phyloP scores from a whole-genome alignment of 371 early-diverging fungal genomes.

The Zopfochytrium polystomum region DNA sequence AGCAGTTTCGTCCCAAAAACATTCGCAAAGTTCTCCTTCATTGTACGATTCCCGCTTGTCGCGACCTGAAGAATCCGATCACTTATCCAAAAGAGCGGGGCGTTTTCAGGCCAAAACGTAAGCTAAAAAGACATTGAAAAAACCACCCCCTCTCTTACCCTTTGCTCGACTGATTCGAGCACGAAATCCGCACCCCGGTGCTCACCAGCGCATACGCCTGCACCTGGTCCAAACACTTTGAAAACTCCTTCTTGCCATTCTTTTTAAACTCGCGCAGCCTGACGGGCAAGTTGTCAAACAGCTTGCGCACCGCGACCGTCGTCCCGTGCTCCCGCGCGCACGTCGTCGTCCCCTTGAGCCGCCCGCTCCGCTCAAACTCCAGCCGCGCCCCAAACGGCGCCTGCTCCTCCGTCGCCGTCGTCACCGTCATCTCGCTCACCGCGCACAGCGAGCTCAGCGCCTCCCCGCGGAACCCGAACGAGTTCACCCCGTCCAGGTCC shows the following conservation, averaged over 20 bases:
- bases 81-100: conserved; percentile 14
- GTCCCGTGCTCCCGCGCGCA: conserved; percentile 72
- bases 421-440: conserved; percentile 27
- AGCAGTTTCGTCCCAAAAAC: conserved; percentile 69
- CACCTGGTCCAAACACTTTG: conserved; percentile 71
- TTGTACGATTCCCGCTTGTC: conserved; percentile 58
- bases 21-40: conserved; percentile 69
- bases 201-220: conserved; percentile 84
- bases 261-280: conserved; percentile 81
- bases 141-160: conserved; percentile 48
- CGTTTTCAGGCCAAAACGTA: not conserved
- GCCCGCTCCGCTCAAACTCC: conserved; percentile 65
- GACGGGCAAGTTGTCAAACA: conserved; percentile 89
- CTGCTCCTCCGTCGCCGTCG: conserved; percentile 28
- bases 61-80: conserved; percentile 38
- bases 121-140: too few relatives aligned
- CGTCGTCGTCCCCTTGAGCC: conserved; percentile 44
- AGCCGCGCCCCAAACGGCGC: conserved; percentile 60
- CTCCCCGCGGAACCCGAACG: conserved; percentile 73
- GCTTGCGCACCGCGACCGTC: conserved; percentile 67
- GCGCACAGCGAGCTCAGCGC: conserved; percentile 60
- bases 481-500: conserved; percentile 51
- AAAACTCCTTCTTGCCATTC: conserved; percentile 75
- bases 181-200: conserved; percentile 61
- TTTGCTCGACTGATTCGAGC: conserved; percentile 63